These are phyloP conservation scores for Coriaria nepalensis DNA, from an alignment of 306 rosid species.

Conservation along the genomic window DNA sequence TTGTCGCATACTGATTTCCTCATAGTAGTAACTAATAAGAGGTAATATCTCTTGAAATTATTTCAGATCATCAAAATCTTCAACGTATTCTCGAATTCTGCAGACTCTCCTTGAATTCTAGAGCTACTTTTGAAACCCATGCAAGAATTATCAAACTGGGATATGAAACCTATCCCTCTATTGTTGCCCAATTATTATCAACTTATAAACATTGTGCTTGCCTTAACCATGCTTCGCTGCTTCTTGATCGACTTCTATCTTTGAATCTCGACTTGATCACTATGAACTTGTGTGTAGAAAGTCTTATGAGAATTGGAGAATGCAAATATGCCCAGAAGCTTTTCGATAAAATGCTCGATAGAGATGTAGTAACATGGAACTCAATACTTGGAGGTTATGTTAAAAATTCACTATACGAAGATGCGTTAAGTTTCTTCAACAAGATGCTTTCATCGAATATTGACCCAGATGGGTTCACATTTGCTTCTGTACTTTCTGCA, in stretches of 20 bases:
- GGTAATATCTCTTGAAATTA: too few relatives aligned
- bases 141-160: slow-evolving; percentile 35
- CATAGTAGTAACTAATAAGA: too few relatives aligned
- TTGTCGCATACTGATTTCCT: too few relatives aligned
- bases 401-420: slow-evolving; percentile 26
- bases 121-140: slow-evolving; percentile 32
- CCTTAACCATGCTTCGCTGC: slow-evolving; percentile 16
- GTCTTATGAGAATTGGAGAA: slow-evolving; percentile 29
- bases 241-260: slow-evolving; percentile 16
- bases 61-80: slow-evolving; percentile 26
- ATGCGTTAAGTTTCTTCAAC: slow-evolving; percentile 29
- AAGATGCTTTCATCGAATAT: slow-evolving; percentile 27
- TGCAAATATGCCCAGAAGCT: slow-evolving; percentile 38
- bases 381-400: slow-evolving; percentile 51
- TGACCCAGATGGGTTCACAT: slow-evolving; percentile 58
- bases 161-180: slow-evolving; percentile 43
- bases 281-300: slow-evolving; percentile 29
- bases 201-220: slow-evolving; percentile 23
- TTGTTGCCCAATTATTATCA: slow-evolving; percentile 35
- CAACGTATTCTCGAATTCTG: slow-evolving; percentile 31
- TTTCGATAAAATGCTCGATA: slow-evolving; percentile 28
- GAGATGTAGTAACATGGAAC: slow-evolving; percentile 62
- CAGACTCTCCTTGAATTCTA: slow-evolving; percentile 21
- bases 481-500: slow-evolving; percentile 43
- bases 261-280: slow-evolving; percentile 12